Evolutionary conservation across 2,329 filamentous ascomycete species (phyloP).

Genomic region (Didymella lethalis): DNA sequence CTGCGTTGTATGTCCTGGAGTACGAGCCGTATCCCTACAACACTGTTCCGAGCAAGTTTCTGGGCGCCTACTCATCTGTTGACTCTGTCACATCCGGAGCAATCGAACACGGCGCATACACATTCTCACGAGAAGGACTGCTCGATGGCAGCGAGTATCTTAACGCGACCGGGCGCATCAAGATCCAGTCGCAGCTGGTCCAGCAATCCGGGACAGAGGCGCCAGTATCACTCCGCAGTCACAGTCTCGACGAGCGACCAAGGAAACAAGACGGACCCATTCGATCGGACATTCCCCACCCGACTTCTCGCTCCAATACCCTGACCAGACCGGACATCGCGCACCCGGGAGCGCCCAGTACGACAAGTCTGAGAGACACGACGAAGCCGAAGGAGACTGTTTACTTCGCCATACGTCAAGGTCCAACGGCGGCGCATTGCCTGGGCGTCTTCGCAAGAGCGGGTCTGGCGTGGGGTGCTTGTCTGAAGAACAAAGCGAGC

Average conservation of each 20-base stretch:
- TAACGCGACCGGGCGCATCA: slow-evolving; percentile 34
- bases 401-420: slow-evolving; percentile 30
- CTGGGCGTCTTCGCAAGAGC: slow-evolving; percentile 30
- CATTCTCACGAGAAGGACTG: slow-evolving; percentile 35
- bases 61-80: slow-evolving; percentile 35
- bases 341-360: slow-evolving; percentile 19
- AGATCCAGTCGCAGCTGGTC: slow-evolving; percentile 27
- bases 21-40: slow-evolving; percentile 36
- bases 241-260: slow-evolving; percentile 18
- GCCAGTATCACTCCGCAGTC: slow-evolving; percentile 3
- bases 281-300: slow-evolving; percentile 36
- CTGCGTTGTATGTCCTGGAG: slow-evolving; percentile 27
- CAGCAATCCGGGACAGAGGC: slow-evolving; percentile 26
- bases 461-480: slow-evolving; percentile 35
- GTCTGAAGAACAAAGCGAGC: slow-evolving; percentile 34
- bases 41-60: slow-evolving; percentile 27
- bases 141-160: slow-evolving; percentile 35
- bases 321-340: slow-evolving; percentile 22
- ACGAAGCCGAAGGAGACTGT: slow-evolving; percentile 11
- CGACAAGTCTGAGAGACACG: background rate
- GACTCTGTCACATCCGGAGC: slow-evolving; percentile 31
- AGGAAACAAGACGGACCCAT: slow-evolving; percentile 15
- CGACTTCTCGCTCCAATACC: slow-evolving; percentile 16
- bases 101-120: slow-evolving; percentile 32
- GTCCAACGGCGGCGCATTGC: slow-evolving; percentile 26